Conservation (phyloP, 1,139 yeast genomes). For the Hyphopichia burtonii region DNA sequence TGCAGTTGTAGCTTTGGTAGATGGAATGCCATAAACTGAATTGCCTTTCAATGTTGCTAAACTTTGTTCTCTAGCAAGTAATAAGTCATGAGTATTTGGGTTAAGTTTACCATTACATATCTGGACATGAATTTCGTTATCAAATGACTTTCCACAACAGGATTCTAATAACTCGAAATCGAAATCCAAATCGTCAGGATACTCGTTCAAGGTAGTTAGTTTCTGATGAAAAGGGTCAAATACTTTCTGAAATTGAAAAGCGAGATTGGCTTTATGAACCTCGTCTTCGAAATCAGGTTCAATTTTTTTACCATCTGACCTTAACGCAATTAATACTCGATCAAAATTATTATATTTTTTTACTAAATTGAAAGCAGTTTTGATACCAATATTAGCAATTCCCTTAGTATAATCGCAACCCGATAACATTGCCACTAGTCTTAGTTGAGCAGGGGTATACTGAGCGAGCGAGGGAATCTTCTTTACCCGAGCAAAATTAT, state of each 20-base stretch:
- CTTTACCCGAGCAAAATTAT: constrained; percentile 47
- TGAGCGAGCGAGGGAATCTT: constrained; percentile 46
- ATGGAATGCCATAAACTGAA: constrained; percentile 14
- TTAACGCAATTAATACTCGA: constrained; percentile 54
- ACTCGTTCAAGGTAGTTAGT: constrained; percentile 58
- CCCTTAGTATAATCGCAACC: constrained; percentile 98
- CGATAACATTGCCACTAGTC: constrained; percentile 79
- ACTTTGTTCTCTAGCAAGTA: constrained; percentile 47
- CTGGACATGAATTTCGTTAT: constrained; percentile 45
- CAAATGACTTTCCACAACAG: constrained; percentile 63
- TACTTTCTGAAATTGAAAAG: constrained; percentile 86
- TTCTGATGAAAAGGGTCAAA: constrained; percentile 58
- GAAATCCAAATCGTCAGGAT: constrained; percentile 40
- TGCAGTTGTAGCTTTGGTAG: constrained; percentile 7
- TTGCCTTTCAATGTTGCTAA: constrained; percentile 22
- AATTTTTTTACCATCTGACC: constrained; percentile 61
- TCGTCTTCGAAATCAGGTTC: constrained; percentile 63
- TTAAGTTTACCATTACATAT: constrained; percentile 67
- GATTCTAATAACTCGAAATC: constrained; percentile 43
- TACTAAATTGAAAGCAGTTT: constrained; percentile 69
- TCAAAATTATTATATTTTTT: constrained; percentile 51
- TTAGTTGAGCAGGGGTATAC: constrained; percentile 56
- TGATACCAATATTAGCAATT: constrained; percentile 74
- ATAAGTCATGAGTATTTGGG: constrained; percentile 57
- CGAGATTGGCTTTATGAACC: constrained; percentile 65